Evolutionary conservation across 768 basidiomycete genomes (phyloP), one percentile per base, ranked within the genome.

Genomic region (Collybiopsis confluens): DNA sequence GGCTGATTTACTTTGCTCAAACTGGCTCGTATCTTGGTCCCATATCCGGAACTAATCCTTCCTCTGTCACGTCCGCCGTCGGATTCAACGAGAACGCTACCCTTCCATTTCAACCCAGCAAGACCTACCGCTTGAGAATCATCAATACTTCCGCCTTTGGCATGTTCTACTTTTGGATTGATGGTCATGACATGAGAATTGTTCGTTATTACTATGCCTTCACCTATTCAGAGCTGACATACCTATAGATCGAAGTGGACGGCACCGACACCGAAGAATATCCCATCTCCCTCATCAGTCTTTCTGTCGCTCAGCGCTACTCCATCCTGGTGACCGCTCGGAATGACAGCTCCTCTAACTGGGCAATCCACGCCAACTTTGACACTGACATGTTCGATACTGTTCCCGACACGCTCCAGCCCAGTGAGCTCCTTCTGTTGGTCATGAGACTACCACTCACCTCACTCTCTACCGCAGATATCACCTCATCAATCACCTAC

Each of bases 281-380:
- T 37, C 78, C 85, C 0, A 85, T 85, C 58, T 88, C 91, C 64
- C 67, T 88, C 35, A 62, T 98, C 46, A 78, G 82, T 40, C 54
- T 98, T 54, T 77, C 91, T 13, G 92, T 88, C 27, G 94, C 94
- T 0, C 96, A 98, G 68, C 84, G 96, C 18, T 97, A 96, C 69
- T 95, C 94, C 0, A 75, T 99, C 37, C 83, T 98, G 28, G 91
- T 99, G 49, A 87, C 86, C 10, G 95, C 96, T 9, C 82, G 88
- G 45, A 95, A 95, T 68, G 90, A 93, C 58, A 88, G 86, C 0
- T 71, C 79, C 2, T 73, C 80, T 20, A 97, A 99, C 74, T 98
- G 86, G 85, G 83, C 81, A 47, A 83, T 99, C 55, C 90, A 93
- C 63, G 88, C 89, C 4, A 90, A 94, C 73, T 91, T 98, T 82